Evolutionary conservation across 176 grass and related monocot genomes (phyloP).

Genomic region (Areca catechu): DNA sequence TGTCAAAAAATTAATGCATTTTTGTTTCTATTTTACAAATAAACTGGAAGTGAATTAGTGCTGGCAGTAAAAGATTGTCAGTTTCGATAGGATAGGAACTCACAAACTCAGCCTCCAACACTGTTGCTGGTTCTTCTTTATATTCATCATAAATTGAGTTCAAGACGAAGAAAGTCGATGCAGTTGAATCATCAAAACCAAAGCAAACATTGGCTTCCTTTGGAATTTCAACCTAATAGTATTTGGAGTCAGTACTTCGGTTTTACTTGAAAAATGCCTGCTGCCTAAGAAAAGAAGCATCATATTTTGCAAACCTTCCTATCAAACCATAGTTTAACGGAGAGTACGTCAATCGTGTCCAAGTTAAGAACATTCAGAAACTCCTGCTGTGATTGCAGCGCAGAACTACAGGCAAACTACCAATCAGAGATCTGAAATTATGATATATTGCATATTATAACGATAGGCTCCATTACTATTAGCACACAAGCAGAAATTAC

Average conservation of each 20-base stretch:
- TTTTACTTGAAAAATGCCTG: too few species aligned
- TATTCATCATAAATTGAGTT: constrained; percentile 72
- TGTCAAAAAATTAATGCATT: background rate
- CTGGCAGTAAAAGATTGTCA: too few species aligned
- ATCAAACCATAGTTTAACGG: constrained; percentile 79
- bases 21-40: too few species aligned
- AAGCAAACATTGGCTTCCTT: constrained; percentile 63
- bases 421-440: constrained; percentile 8
- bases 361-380: constrained; percentile 63
- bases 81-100: constrained; percentile 19
- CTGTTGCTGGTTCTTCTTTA: constrained; percentile 38
- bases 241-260: too few species aligned
- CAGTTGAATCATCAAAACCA: constrained; percentile 56
- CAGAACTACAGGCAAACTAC: constrained; percentile 38
- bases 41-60: too few species aligned
- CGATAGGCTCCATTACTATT: too few species aligned
- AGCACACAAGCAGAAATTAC: too few species aligned
- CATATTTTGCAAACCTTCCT: constrained; percentile 43
- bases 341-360: constrained; percentile 43
- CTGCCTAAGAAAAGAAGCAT: background rate
- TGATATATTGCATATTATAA: too few species aligned
- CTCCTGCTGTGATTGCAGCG: constrained; percentile 48
- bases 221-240: constrained; percentile 54
- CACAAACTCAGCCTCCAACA: constrained; percentile 81
- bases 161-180: constrained; percentile 74